Conservation (phyloP, 306 rosid species). For the Abrus precatorius region DNA sequence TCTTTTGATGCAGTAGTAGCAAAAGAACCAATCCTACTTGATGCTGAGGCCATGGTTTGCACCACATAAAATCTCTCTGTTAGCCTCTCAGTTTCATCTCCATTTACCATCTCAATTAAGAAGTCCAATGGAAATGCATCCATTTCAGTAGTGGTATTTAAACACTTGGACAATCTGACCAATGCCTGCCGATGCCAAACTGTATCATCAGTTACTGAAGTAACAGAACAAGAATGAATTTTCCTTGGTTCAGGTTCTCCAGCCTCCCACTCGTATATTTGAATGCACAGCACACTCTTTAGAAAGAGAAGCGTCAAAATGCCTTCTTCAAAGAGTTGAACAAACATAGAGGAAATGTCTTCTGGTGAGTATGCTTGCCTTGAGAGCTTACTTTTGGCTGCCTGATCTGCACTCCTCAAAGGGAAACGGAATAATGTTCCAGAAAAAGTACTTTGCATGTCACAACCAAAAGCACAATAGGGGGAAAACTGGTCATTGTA, state of each 20-base stretch:
- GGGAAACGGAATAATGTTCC: constrained; percentile 98
- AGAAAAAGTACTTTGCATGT: constrained; percentile 79
- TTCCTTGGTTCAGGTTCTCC: constrained; percentile 73
- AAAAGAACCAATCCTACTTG: constrained; percentile 90
- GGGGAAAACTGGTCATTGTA: constrained; percentile 91
- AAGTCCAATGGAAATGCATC: constrained; percentile 80
- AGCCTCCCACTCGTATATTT: constrained; percentile 85
- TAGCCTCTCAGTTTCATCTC: constrained; percentile 67
- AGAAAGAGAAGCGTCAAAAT: constrained; percentile 86
- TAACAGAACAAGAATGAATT: constrained; percentile 82
- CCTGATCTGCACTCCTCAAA: constrained; percentile 81
- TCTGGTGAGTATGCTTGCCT: constrained; percentile 86
- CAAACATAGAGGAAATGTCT: constrained; percentile 89
- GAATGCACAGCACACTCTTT: constrained; percentile 75
- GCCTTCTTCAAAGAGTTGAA: constrained; percentile 88
- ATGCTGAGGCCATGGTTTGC: constrained; percentile 84
- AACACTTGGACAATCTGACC: constrained; percentile 73
- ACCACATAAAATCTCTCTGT: constrained; percentile 80
- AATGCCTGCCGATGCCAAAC: constrained; percentile 88
- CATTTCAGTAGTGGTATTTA: constrained; percentile 62
- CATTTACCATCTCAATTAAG: constrained; percentile 68
- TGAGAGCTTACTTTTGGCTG: constrained; percentile 85
- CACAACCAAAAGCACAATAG: constrained; percentile 91
- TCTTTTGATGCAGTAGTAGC: constrained; percentile 89
- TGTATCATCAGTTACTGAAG: constrained; percentile 63